Conservation (phyloP, 1,139 yeast species). For the Suhomyces guaymorum region DNA sequence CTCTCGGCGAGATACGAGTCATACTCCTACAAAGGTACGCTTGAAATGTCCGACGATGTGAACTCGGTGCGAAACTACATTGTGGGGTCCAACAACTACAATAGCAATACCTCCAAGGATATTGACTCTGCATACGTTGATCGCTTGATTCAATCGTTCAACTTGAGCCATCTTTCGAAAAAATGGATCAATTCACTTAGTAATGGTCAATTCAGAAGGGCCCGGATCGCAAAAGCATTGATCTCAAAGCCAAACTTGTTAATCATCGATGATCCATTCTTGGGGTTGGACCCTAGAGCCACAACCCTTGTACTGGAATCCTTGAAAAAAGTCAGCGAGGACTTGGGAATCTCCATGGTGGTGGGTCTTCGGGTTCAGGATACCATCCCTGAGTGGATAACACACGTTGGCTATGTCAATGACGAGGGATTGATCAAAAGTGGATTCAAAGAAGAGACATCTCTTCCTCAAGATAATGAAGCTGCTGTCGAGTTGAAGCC, state of each 20-base stretch:
- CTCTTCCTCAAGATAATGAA: neutral
- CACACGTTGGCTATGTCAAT: slow-evolving; percentile 65
- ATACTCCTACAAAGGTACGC: slow-evolving; percentile 55
- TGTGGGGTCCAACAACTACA: slow-evolving; percentile 51
- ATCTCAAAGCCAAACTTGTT: slow-evolving; percentile 64
- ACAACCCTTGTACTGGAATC: slow-evolving; percentile 56
- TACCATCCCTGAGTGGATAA: slow-evolving; percentile 73
- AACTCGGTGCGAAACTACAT: slow-evolving; percentile 66
- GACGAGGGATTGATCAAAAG: slow-evolving; percentile 48
- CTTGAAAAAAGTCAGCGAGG: slow-evolving; percentile 27
- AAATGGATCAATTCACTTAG: slow-evolving; percentile 87
- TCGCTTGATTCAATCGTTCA: slow-evolving; percentile 49
- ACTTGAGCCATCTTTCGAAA: slow-evolving; percentile 55
- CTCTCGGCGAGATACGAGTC: slow-evolving; percentile 87
- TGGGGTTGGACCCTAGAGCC: slow-evolving; percentile 85
- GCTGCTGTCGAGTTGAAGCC: slow-evolving; percentile 10
- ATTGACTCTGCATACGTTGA: slow-evolving; percentile 35
- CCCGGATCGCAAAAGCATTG: slow-evolving; percentile 76
- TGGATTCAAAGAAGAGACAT: slow-evolving; percentile 44
- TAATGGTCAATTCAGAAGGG: slow-evolving; percentile 92
- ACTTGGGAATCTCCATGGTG: slow-evolving; percentile 42
- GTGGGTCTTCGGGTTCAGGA: slow-evolving; percentile 81
- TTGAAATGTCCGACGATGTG: slow-evolving; percentile 68
- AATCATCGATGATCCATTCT: slow-evolving; percentile 84
- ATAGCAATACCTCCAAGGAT: slow-evolving; percentile 21